Percentiles rank a stretch among this genome's conserved stretches.
Conservation (phyloP, 257 asterid species). For the Eucommia ulmoides region DNA sequence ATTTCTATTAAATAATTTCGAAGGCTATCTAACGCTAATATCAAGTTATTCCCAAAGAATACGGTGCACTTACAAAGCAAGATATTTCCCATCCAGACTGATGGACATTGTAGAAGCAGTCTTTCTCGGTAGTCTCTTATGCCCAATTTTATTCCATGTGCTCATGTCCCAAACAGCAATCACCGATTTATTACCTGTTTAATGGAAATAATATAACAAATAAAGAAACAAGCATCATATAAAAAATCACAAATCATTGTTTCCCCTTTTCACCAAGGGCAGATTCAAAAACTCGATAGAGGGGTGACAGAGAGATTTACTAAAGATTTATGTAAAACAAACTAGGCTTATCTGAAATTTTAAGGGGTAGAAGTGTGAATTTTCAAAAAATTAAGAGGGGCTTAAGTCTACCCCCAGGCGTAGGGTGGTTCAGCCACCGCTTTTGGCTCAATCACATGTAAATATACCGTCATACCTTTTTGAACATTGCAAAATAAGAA, state of each 20-base stretch:
- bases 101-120: constrained; percentile 72
- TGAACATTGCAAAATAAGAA: constrained; percentile 75
- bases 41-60: neutral
- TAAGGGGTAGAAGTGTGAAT: too few species aligned
- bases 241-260: constrained; percentile 5
- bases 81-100: constrained; percentile 94
- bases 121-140: constrained; percentile 62
- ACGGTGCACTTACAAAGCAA: constrained; percentile 58
- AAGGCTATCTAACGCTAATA: too few species aligned
- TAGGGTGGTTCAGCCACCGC: too few species aligned
- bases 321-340: too few species aligned
- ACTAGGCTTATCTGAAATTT: too few species aligned
- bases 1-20: too few species aligned
- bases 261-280: constrained; percentile 3
- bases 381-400: too few species aligned
- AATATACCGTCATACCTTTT: too few species aligned
- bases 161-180: constrained; percentile 86
- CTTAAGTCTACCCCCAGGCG: too few species aligned
- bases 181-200: constrained; percentile 64
- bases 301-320: too few species aligned
- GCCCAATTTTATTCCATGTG: constrained; percentile 84
- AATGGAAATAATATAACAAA: constrained; percentile 11
- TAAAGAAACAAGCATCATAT: constrained; percentile 10
- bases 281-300: too few species aligned
- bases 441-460: too few species aligned